These are phyloP conservation scores for Pseudoturritis turrita DNA, from an alignment of 345 rosid genomes.

Conservation along the genomic window DNA sequence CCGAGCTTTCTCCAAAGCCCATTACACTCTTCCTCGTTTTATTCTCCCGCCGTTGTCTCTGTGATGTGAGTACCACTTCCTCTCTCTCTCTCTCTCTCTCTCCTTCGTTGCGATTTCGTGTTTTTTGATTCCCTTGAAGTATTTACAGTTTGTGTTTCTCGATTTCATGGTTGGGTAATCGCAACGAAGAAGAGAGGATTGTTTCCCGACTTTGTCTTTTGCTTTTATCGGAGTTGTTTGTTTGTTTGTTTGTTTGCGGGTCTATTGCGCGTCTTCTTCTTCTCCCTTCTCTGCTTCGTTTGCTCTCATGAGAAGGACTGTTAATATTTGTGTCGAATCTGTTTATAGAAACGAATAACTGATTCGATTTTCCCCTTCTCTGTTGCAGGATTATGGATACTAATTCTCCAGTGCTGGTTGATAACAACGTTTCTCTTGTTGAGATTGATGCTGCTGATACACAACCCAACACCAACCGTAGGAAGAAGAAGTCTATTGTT, in stretches of 20 bases:
- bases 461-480: slow-evolving; percentile 54
- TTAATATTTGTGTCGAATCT: background rate
- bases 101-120: background rate
- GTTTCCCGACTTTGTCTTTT: background rate
- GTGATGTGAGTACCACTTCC: slow-evolving; percentile 3
- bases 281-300: background rate
- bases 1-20: slow-evolving; percentile 15
- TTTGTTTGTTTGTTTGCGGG: background rate
- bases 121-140: background rate
- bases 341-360: background rate
- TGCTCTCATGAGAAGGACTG: background rate
- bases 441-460: slow-evolving; percentile 30
- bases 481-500: slow-evolving; percentile 83
- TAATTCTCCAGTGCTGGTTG: background rate
- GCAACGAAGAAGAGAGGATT: no score
- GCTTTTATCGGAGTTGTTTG: background rate
- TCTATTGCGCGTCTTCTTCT: background rate
- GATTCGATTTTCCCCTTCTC: background rate
- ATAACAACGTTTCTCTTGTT: slow-evolving; percentile 1
- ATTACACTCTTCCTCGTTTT: slow-evolving; percentile 9
- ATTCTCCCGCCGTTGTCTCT: slow-evolving; percentile 24
- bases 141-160: background rate
- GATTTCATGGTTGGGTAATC: background rate
- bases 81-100: slow-evolving; percentile 2
- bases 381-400: slow-evolving; percentile 24